Base-by-base conservation (phyloP, 768 basidiomycete genomes). In the Rhizopogon vinicolor region DNA sequence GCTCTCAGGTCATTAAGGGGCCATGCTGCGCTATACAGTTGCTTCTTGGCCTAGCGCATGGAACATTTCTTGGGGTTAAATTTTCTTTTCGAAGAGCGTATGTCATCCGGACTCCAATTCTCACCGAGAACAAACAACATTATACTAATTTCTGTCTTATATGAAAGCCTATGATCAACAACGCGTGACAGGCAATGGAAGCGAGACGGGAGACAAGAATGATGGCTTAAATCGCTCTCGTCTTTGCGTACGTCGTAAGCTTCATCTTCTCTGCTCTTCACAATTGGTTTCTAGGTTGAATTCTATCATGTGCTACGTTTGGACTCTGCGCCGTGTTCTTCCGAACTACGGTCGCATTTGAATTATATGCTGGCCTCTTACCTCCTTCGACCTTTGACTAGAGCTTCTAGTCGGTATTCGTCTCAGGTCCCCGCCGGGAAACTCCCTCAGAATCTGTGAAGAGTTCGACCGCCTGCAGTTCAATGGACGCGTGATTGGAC, bases 111-210 rank as follows among this genome's bases (percentile, higher is more conserved):
- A 48, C 39, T 46, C 29, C 55, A 52, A 51, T 53, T 58, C 57
- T 40, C 48, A 29, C 68, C 68, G 68, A 60, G 45, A 31, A 57
- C 66, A 66, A 66, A 66, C 37, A 62, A 48, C 56, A 35, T 25
- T 52, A 59, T 58, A 19, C 54, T 60, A 60, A 54, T 39, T 57
- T 64, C 58, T 60, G 48, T 60, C 52, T 46, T 62, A 54, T 52
- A n/a, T 61, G 62, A 58, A 55, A 45, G 42, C 46, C 43, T 68
- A 57, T 66, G 69, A 63, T 62, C 61, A 60, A 60, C 56, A 28
- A 16, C 61, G 68, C 63, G 66, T 71, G 70, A 55, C 49, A 58
- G 57, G 61, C 61, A 69, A 69, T 69, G 68, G 68, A 69, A 69
- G 68, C 19, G 9, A 8, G 19, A 37, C 22, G 48, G 39, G 31